Percentiles rank a stretch among this genome's conserved stretches.
Conservation (phyloP, 768 basidiomycete species). For the Suillus plorans region DNA sequence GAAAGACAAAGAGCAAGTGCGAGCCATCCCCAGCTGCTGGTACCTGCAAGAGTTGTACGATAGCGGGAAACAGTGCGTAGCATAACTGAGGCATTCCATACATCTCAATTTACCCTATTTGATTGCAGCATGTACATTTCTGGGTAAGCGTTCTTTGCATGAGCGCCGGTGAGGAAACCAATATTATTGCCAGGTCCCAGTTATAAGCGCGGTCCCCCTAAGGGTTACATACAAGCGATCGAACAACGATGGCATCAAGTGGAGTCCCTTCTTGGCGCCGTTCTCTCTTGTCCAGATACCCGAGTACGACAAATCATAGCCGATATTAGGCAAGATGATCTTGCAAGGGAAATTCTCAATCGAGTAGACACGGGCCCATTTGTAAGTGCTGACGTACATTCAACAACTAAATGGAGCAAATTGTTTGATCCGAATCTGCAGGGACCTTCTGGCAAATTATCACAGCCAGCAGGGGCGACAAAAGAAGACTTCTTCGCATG, state of each 20-base stretch:
- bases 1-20: conserved; percentile 88
- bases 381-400: conserved; percentile 33
- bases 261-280: conserved; percentile 82
- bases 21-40: conserved; percentile 53
- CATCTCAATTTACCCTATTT: conserved; percentile 13
- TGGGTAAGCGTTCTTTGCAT: conserved; percentile 38
- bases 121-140: conserved; percentile 60
- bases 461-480: conserved; percentile 59
- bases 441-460: conserved; percentile 69
- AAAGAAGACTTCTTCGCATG: conserved; percentile 82
- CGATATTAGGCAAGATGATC: conserved; percentile 67
- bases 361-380: conserved; percentile 82
- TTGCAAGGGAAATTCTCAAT: conserved; percentile 74
- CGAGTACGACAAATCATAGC: conserved; percentile 60
- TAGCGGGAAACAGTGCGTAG: conserved; percentile 52
- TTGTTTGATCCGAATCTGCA: conserved; percentile 27
- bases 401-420: neutral
- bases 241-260: conserved; percentile 92
- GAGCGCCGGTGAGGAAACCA: neutral
- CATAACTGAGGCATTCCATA: neutral
- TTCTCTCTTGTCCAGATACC: conserved; percentile 70
- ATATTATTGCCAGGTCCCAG: conserved; percentile 54
- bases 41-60: conserved; percentile 63
- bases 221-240: conserved; percentile 91
- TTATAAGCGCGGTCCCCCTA: conserved; percentile 82